phyloP scores from a whole-genome alignment of 1,284 basidiomycete species.

The Filobasidium uniguttulatum region DNA sequence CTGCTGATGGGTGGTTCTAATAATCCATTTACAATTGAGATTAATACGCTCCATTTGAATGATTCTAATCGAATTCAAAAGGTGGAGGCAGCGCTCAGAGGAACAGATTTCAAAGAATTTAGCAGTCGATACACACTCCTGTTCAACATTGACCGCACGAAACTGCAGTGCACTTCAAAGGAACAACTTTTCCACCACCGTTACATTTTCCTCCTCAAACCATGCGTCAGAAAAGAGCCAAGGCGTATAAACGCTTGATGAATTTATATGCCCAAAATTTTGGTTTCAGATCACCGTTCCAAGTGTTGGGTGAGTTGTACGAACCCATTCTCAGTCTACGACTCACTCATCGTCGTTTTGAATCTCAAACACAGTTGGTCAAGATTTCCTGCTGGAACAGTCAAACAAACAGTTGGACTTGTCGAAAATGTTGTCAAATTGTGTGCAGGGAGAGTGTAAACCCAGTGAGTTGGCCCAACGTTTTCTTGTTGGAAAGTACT shows the following conservation, averaged over 20 bases:
- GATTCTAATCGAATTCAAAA: too few relatives aligned
- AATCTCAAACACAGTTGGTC: conserved; percentile 48
- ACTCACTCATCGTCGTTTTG: conserved; percentile 6
- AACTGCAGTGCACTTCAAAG: too few relatives aligned
- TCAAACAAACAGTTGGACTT: conserved; percentile 59
- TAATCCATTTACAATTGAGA: too few relatives aligned
- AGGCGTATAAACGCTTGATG: conserved; percentile 85
- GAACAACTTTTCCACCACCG: too few relatives aligned
- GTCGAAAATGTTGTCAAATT: conserved; percentile 53
- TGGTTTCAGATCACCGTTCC: conserved; percentile 80
- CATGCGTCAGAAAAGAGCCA: conserved; percentile 88
- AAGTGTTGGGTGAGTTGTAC: conserved; percentile 54
- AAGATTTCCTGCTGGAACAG: conserved; percentile 65
- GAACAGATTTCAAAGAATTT: too few relatives aligned
- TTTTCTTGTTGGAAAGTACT: background rate
- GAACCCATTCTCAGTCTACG: conserved; percentile 1
- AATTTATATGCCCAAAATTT: conserved; percentile 67
- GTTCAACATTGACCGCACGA: too few relatives aligned
- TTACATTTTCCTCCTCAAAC: too few relatives aligned
- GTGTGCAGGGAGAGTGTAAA: conserved; percentile 72
- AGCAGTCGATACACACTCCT: too few relatives aligned
- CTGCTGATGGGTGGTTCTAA: too few relatives aligned
- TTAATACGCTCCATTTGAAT: too few relatives aligned
- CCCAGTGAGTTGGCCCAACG: conserved; percentile 51
- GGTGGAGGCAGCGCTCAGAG: too few relatives aligned